Evolutionary conservation across 768 basidiomycete species (phyloP).

Genomic region (Pleurotus ostreatus): DNA sequence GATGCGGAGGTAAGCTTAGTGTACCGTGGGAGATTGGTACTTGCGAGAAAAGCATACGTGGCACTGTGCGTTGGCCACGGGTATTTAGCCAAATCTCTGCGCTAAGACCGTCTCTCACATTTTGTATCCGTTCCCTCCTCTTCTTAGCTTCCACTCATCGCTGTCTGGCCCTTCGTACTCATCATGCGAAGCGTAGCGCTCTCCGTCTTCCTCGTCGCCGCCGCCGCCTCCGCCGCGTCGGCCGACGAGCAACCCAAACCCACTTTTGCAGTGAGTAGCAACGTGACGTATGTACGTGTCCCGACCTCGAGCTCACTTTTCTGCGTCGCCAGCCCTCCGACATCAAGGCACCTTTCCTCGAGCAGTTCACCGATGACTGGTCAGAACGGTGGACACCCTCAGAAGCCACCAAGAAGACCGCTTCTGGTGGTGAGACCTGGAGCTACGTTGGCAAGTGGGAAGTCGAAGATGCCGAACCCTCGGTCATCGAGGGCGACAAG

Average conservation of each 20-base stretch:
- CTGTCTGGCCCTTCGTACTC: constrained; percentile 61
- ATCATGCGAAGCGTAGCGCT: constrained; percentile 88
- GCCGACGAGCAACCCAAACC: constrained; percentile 62
- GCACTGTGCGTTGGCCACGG: constrained; percentile 7
- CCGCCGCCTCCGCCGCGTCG: constrained; percentile 60
- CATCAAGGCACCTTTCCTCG: constrained; percentile 87
- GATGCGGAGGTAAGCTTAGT: background rate
- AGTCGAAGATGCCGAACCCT: constrained; percentile 81
- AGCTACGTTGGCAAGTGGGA: constrained; percentile 97
- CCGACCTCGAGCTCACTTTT: constrained; percentile 2
- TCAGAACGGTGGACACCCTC: constrained; percentile 92
- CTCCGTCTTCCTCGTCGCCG: constrained; percentile 54
- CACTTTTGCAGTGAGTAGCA: constrained; percentile 56
- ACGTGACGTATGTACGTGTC: background rate
- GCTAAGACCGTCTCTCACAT: constrained; percentile 1
- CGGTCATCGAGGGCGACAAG: constrained; percentile 79
- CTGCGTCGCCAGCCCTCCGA: constrained; percentile 53
- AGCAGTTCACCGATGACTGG: constrained; percentile 95
- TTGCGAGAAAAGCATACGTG: constrained; percentile 9
- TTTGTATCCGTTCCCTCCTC: constrained; percentile 7
- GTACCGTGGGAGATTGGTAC: constrained; percentile 5
- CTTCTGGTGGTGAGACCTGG: constrained; percentile 93
- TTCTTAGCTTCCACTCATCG: constrained; percentile 22
- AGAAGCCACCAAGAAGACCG: constrained; percentile 96
- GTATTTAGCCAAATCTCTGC: constrained; percentile 6